Conservation (phyloP, 352 stramenopile species). For the Aphanomyces astaci region DNA sequence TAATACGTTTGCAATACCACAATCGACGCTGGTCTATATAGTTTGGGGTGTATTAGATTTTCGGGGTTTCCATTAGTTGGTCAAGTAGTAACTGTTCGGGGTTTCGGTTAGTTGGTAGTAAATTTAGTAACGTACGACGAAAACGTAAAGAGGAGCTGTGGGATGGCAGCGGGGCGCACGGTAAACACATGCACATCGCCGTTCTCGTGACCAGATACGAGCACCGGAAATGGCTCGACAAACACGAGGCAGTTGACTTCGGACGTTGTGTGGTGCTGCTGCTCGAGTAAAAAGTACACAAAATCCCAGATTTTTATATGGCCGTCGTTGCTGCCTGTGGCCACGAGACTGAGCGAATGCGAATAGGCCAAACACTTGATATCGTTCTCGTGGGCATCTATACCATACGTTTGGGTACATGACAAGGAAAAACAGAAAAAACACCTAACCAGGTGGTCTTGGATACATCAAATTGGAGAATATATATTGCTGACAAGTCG, state of each 20-base stretch:
- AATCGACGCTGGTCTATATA: slow-evolving; percentile 13
- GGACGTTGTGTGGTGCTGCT: slow-evolving; percentile 31
- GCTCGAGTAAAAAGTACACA: slow-evolving; percentile 72
- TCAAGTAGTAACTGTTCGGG: no score
- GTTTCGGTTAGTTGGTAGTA: no score
- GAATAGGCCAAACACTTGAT: slow-evolving; percentile 76
- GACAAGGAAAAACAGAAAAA: no score
- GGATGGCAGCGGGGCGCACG: slow-evolving; percentile 41
- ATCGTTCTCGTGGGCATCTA: slow-evolving; percentile 59
- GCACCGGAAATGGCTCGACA: slow-evolving; percentile 61
- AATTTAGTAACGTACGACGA: slow-evolving; percentile 27
- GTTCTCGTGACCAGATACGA: slow-evolving; percentile 64
- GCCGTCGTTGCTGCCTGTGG: slow-evolving; percentile 49
- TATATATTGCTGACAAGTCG: no score
- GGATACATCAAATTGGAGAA: no score
- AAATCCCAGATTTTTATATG: slow-evolving; percentile 82
- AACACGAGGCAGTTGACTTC: slow-evolving; percentile 67
- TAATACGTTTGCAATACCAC: slow-evolving; percentile 21
- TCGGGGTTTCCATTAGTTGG: no score
- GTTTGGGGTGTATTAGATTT: no score
- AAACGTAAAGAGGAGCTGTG: slow-evolving; percentile 37
- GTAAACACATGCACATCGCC: slow-evolving; percentile 53
- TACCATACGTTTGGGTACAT: no score
- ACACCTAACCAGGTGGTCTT: no score
- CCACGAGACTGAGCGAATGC: slow-evolving; percentile 56